A percentile compares a stretch with the other conserved stretches of the same genome.
phyloP scores from a whole-genome alignment of 495 filamentous ascomycete species.

The Haplographium delicatum region DNA sequence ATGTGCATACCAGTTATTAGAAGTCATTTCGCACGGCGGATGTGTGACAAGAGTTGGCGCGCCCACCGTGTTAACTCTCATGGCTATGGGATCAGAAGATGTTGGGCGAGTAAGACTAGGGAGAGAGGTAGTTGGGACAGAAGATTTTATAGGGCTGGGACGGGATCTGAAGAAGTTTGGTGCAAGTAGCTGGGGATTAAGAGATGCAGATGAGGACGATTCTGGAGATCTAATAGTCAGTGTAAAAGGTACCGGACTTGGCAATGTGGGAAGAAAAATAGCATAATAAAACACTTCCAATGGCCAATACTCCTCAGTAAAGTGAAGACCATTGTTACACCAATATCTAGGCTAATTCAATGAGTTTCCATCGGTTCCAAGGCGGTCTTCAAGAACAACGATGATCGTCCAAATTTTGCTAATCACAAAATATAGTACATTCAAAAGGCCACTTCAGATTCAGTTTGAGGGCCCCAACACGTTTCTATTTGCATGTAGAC shows the following conservation, averaged over 20 bases:
- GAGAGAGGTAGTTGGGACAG: slow-evolving; percentile 73
- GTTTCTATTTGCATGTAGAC: too few relatives aligned
- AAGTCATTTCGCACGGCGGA: slow-evolving; percentile 74
- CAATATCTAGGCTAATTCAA: too few relatives aligned
- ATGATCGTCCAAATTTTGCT: background rate
- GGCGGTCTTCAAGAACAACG: background rate
- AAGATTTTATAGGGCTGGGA: slow-evolving; percentile 70
- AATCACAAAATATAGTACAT: background rate
- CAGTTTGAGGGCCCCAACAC: too few relatives aligned
- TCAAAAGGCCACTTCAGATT: too few relatives aligned
- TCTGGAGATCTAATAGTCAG: slow-evolving; percentile 75
- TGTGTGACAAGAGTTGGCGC: slow-evolving; percentile 67
- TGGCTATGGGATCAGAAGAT: slow-evolving; percentile 87
- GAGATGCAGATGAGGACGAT: slow-evolving; percentile 66
- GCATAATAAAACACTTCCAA: slow-evolving; percentile 51
- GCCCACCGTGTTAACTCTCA: slow-evolving; percentile 70
- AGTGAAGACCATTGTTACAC: too few relatives aligned
- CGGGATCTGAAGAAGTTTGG: slow-evolving; percentile 84
- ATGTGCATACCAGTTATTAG: slow-evolving; percentile 85
- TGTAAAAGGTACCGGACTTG: slow-evolving; percentile 88
- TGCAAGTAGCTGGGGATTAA: slow-evolving; percentile 78
- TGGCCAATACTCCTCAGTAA: too few relatives aligned
- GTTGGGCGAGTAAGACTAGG: slow-evolving; percentile 52
- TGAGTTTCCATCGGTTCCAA: too few relatives aligned
- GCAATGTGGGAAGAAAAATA: slow-evolving; percentile 92